phyloP scores from a whole-genome alignment of 768 basidiomycete species.

The Russula ochroleuca region DNA sequence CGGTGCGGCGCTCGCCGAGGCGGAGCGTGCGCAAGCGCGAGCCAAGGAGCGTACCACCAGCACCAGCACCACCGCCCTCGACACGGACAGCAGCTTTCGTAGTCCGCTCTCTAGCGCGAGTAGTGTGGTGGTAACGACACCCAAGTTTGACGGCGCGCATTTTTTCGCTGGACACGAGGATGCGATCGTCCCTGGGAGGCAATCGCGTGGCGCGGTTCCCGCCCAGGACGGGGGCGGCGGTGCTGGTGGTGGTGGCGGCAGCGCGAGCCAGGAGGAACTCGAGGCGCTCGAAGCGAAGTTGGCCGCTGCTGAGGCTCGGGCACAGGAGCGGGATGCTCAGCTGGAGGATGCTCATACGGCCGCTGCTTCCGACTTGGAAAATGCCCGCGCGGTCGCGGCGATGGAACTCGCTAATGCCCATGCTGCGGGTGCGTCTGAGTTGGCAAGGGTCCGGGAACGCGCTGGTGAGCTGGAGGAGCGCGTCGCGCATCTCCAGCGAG shows the following conservation, averaged over 20 bases:
- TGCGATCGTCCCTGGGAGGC: constrained; percentile 51
- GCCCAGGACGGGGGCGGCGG: background rate
- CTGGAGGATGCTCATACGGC: constrained; percentile 43
- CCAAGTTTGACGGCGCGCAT: constrained; percentile 74
- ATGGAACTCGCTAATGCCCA: constrained; percentile 1
- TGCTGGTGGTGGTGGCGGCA: no score
- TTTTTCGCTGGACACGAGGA: constrained; percentile 79
- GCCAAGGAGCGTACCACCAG: constrained; percentile 52
- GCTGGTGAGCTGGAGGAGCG: constrained; percentile 38
- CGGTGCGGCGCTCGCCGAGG: constrained; percentile 49
- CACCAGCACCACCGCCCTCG: background rate
- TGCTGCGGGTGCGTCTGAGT: constrained; percentile 1
- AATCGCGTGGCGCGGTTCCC: background rate
- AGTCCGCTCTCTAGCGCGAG: constrained; percentile 35
- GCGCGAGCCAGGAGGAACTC: constrained; percentile 42
- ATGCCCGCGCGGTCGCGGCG: constrained; percentile 47
- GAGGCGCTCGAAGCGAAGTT: constrained; percentile 63
- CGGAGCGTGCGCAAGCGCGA: constrained; percentile 19
- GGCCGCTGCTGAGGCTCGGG: constrained; percentile 52
- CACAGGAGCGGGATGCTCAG: constrained; percentile 51
- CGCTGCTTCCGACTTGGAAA: constrained; percentile 46
- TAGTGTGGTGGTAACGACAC: constrained; percentile 38
- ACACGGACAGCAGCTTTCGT: constrained; percentile 37
- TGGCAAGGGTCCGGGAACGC: background rate
- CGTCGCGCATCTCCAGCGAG: constrained; percentile 40